These are phyloP conservation scores for Taiwanofungus camphoratus DNA, from an alignment of 1,284 basidiomycete species.

Conservation along the genomic window DNA sequence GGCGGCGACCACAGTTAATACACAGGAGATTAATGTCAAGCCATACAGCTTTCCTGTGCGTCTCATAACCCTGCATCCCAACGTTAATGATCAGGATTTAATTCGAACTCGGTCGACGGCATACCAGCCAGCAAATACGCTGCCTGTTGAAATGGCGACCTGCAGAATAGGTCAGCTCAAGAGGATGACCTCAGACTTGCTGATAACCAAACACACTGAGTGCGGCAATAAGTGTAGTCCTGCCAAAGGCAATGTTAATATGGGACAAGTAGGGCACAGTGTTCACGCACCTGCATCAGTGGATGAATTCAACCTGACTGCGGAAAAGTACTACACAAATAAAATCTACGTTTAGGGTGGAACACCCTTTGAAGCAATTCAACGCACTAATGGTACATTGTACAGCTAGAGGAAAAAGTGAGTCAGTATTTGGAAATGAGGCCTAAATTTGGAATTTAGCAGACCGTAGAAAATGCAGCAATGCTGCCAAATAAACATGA, in stretches of 20 bases:
- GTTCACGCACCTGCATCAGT: slow-evolving; percentile 57
- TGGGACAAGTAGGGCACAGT: slow-evolving; percentile 9
- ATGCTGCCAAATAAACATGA: slow-evolving; percentile 76
- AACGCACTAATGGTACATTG: slow-evolving; percentile 70
- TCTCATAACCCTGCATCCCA: slow-evolving; percentile 64
- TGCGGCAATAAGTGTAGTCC: slow-evolving; percentile 84
- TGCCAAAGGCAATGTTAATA: slow-evolving; percentile 17
- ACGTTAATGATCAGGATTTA: slow-evolving; percentile 5
- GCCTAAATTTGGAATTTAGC: slow-evolving; percentile 23
- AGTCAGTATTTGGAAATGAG: slow-evolving; percentile 3
- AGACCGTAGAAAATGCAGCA: slow-evolving; percentile 74
- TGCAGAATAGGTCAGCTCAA: slow-evolving; percentile 28
- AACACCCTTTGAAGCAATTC: not conserved
- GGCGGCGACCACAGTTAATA: slow-evolving; percentile 50
- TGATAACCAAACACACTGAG: slow-evolving; percentile 48
- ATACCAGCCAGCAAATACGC: slow-evolving; percentile 80
- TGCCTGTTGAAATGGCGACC: slow-evolving; percentile 74
- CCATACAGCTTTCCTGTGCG: slow-evolving; percentile 76
- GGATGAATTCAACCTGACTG: slow-evolving; percentile 73
- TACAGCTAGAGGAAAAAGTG: slow-evolving; percentile 59
- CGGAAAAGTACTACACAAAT: slow-evolving; percentile 64
- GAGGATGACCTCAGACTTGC: not conserved
- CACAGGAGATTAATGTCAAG: slow-evolving; percentile 58
- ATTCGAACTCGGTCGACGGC: slow-evolving; percentile 20
- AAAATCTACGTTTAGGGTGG: slow-evolving; percentile 1